These are phyloP conservation scores for Eucalyptus marginata DNA, from an alignment of 345 rosid genomes.

Conservation along the genomic window DNA sequence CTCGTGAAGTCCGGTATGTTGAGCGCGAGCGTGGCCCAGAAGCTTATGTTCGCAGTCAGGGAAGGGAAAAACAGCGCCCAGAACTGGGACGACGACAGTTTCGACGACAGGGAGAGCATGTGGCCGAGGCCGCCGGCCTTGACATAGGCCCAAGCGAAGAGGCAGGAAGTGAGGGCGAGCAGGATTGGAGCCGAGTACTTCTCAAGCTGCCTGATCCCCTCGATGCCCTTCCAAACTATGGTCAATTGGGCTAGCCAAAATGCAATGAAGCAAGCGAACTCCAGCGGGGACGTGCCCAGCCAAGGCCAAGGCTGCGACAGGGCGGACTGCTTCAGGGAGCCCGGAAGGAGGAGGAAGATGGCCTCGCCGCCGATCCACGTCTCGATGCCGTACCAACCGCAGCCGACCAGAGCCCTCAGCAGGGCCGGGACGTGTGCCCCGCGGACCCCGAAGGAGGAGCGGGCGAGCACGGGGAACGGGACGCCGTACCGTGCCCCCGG, in stretches of 20 bases:
- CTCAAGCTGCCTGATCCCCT: slow-evolving; percentile 72
- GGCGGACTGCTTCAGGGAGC: slow-evolving; percentile 28
- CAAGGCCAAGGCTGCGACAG: slow-evolving; percentile 38
- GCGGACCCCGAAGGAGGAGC: slow-evolving; percentile 75
- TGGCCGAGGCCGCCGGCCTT: slow-evolving; percentile 70
- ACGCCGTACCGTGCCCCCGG: slow-evolving; percentile 76
- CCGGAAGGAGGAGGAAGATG: slow-evolving; percentile 68
- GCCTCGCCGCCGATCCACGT: slow-evolving; percentile 99
- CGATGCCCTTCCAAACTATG: slow-evolving; percentile 68
- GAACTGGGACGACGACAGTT: slow-evolving; percentile 46
- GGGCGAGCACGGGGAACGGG: slow-evolving; percentile 80
- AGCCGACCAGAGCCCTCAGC: slow-evolving; percentile 81
- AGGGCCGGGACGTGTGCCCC: slow-evolving; percentile 86
- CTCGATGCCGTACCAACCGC: slow-evolving; percentile 98
- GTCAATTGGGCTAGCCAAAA: slow-evolving; percentile 79
- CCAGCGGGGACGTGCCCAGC: slow-evolving; percentile 86
- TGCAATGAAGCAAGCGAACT: slow-evolving; percentile 65
- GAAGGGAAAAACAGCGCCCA: slow-evolving; percentile 91
- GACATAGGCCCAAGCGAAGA: slow-evolving; percentile 71
- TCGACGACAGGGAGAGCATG: slow-evolving; percentile 64
- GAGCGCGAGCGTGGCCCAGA: slow-evolving; percentile 86
- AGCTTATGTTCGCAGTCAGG: slow-evolving; percentile 86
- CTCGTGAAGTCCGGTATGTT: slow-evolving; percentile 93
- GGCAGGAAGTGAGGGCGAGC: slow-evolving; percentile 48
- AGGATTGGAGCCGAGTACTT: slow-evolving; percentile 78